Base-by-base conservation (phyloP, 2,329 filamentous ascomycete genomes). In the Zymoseptoria pseudotritici region DNA sequence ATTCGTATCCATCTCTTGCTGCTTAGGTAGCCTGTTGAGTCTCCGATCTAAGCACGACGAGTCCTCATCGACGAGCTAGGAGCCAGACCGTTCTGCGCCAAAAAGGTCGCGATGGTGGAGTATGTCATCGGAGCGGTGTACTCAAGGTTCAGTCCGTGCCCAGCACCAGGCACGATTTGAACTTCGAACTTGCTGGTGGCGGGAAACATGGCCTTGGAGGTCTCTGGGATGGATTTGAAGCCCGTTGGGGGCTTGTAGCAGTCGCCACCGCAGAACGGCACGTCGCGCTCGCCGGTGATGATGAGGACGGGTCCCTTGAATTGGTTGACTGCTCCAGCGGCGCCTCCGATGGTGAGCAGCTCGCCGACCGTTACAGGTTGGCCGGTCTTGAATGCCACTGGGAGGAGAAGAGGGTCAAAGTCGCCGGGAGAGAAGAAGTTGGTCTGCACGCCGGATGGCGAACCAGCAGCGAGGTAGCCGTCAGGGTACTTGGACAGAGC, bases 251-350 rank as follows among this genome's bases (percentile, higher is more conserved):
- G 59, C 20, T 72, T 74, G 2, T 75, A 67, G 73, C 84, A 87
- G 70, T 87, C 80, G 24, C 83, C 82, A 3, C 84, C 85, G 61
- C 86, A 88, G 71, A 84, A 87, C 5, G 70, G 70, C 10, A 72
- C 57, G 54, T 74, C 72, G 17, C 82, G 79, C 54, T 85, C 80
- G 59, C 85, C 84, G 31, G 83, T 86, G 60, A 87, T 77, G 55
- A 87, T 76, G 53, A 85, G 71, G 0, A 84, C 83, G 0, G 84
- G 82, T 0, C 83, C 84, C 1, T 68, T 72, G 66, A 83, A 84
- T 0, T 69, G 62, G 57, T 73, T 73, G 6, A 61, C 55, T 50
- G 61, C 62, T 65, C 63, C 0, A 72, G 75, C 62, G 13, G 69
- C 74, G 3, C 76, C 80, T 51, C 69, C 70, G 4, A 86, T 70